Evolutionary conservation across 2,329 filamentous ascomycete genomes (phyloP), one percentile per base, ranked within the genome.

Genomic region (Chaetomium globosum): DNA sequence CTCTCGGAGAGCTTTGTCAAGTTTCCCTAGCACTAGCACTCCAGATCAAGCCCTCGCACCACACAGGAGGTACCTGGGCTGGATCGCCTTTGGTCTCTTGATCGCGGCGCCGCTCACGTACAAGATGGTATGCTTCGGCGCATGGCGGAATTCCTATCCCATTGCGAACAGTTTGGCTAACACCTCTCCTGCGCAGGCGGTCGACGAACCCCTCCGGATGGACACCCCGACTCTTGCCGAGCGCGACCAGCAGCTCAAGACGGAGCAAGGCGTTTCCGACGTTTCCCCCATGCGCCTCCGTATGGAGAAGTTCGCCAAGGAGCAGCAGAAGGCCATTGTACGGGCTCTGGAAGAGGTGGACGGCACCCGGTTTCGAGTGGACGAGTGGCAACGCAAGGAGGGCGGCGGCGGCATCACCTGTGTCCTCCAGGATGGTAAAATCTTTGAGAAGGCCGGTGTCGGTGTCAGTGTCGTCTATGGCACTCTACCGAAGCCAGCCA

Each of bases 361-460:
- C 74, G 93, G 92, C 65, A 87, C 86, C 69, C 85, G 87, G 70
- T 99, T 99, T 81, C 85, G 85, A 66, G 82, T 87, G 66, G 95
- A 99, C 79, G 89, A 89, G 70, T 99, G 95, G 95, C 84, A 87
- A 67, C 88, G 95, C 59, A 89, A 91, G 65, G 89, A 93, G 75
- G 95, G 95, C 61, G 95, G 95, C 51, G 95, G 95, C 63, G 95
- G 95, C 70, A 93, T 94, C 72, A 96, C 92, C 19, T 97, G 93
- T 78, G 93, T 99, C 48, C 82, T 99, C 21, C 95, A 99, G 77
- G 93, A 97, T 70, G 93, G 95, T 71, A 94, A 96, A 68, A 92
- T 97, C 59, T 99, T 99, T 74, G 95, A 99, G 78, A 99, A 99
- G 80, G 95, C 91, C 53, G 95, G 95, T 33, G 93, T 98, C 66